A percentile compares a stretch with the other conserved stretches of the same genome.
Conservation (phyloP, 208 protist species). For the Blastocrithidia nonstop region DNA sequence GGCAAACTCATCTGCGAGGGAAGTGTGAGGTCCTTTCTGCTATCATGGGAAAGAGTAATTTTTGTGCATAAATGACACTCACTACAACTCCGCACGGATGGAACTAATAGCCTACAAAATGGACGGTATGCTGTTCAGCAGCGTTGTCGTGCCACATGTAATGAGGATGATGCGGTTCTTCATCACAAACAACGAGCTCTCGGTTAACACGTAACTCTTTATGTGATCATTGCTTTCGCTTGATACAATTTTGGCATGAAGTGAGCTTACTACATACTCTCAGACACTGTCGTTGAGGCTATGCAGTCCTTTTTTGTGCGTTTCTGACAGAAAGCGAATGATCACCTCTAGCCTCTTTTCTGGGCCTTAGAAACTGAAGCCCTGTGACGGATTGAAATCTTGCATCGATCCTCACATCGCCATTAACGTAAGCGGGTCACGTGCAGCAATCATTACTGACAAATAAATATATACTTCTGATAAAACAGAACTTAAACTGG, state of each 20-base stretch:
- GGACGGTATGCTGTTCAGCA: constrained; percentile 76
- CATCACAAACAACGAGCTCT: constrained; percentile 90
- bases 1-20: constrained; percentile 61
- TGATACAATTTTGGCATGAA: constrained; percentile 81
- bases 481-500: not conserved
- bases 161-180: constrained; percentile 81
- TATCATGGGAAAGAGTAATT: constrained; percentile 88
- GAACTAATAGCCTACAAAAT: constrained; percentile 68
- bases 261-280: constrained; percentile 42
- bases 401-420: constrained; percentile 80
- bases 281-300: constrained; percentile 55
- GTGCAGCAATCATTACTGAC: constrained; percentile 4
- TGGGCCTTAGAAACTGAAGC: constrained; percentile 85
- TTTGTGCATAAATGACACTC: constrained; percentile 86
- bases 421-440: constrained; percentile 76
- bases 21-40: constrained; percentile 77
- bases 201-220: constrained; percentile 86
- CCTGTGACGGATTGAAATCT: constrained; percentile 46
- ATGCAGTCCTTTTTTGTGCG: constrained; percentile 48
- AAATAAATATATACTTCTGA: constrained; percentile 1
- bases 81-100: constrained; percentile 71
- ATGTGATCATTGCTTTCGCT: constrained; percentile 66
- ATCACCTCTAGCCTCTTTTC: constrained; percentile 85
- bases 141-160: constrained; percentile 89
- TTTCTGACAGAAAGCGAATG: constrained; percentile 43